A percentile compares a stretch with the other conserved stretches of the same genome.
Evolutionary conservation across 169 alveolate genomes (phyloP).

Genomic region (Cryptosporidium ryanae): DNA sequence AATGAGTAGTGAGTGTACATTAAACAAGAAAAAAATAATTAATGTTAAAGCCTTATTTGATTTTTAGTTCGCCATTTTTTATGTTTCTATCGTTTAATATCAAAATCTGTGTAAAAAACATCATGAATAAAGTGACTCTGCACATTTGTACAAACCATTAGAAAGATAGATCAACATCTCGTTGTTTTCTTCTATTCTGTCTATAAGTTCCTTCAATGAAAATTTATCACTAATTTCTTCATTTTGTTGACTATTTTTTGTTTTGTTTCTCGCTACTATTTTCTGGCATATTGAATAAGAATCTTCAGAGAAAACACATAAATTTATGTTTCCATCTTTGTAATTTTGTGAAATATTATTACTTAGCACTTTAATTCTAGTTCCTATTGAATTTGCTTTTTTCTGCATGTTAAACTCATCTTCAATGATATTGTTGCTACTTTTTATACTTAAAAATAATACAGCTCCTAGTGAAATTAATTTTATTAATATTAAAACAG

Average conservation of each 20-base stretch:
- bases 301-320: slow-evolving; percentile 28
- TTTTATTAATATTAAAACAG: background rate
- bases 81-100: too few relatives aligned
- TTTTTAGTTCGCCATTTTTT: background rate
- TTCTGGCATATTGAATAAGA: slow-evolving; percentile 8
- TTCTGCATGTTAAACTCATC: background rate
- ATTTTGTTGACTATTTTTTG: background rate
- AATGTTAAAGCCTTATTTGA: background rate
- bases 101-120: too few relatives aligned
- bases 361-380: slow-evolving; percentile 18
- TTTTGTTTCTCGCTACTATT: background rate
- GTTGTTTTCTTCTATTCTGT: slow-evolving; percentile 39
- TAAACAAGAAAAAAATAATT: background rate
- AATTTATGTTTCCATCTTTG: background rate
- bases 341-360: background rate
- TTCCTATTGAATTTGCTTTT: slow-evolving; percentile 7
- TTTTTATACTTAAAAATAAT: background rate
- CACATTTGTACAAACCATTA: slow-evolving; percentile 33
- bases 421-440: too few relatives aligned
- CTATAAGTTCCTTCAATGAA: slow-evolving; percentile 12
- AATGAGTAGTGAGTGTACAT: background rate
- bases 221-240: background rate
- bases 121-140: slow-evolving; percentile 23
- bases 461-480: background rate
- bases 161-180: slow-evolving; percentile 47